Evolutionary conservation across 331 rosid species (phyloP).

Genomic region (Rhamnella rubrinervis): DNA sequence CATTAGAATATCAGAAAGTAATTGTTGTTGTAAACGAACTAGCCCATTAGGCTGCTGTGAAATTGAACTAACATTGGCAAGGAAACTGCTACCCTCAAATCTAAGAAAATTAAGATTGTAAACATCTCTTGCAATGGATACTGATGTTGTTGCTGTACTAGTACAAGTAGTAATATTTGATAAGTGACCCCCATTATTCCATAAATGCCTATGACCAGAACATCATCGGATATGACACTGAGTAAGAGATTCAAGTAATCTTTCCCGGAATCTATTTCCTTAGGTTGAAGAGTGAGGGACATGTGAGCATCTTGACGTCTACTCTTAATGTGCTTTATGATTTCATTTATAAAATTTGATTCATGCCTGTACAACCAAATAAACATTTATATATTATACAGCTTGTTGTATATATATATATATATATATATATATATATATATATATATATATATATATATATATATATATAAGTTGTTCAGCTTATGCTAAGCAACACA

Average conservation of each 20-base stretch:
- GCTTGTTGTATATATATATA: too few species aligned
- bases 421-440: too few species aligned
- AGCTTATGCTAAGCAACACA: too few species aligned
- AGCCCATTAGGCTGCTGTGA: neutral
- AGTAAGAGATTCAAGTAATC: constrained; percentile 19
- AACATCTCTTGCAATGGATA: neutral
- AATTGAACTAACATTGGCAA: constrained; percentile 2
- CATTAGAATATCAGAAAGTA: constrained; percentile 4
- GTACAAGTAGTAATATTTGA: too few species aligned
- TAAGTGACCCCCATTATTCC: neutral
- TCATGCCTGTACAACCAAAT: constrained; percentile 18
- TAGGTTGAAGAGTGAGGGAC: constrained; percentile 21
- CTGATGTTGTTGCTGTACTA: neutral
- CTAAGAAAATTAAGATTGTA: constrained; percentile 1
- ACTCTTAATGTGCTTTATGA: constrained; percentile 14
- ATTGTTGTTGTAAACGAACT: neutral
- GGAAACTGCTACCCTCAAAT: constrained; percentile 9
- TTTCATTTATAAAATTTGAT: constrained; percentile 23
- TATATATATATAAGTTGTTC: too few species aligned
- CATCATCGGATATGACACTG: constrained; percentile 22
- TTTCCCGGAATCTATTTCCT: constrained; percentile 10
- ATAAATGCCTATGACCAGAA: constrained; percentile 9
- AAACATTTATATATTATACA: too few species aligned
- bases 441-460: too few species aligned
- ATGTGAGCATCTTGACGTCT: constrained; percentile 31